Evolutionary conservation across 495 filamentous ascomycete genomes (phyloP).

Genomic region (Podospora pseudopauciseta): DNA sequence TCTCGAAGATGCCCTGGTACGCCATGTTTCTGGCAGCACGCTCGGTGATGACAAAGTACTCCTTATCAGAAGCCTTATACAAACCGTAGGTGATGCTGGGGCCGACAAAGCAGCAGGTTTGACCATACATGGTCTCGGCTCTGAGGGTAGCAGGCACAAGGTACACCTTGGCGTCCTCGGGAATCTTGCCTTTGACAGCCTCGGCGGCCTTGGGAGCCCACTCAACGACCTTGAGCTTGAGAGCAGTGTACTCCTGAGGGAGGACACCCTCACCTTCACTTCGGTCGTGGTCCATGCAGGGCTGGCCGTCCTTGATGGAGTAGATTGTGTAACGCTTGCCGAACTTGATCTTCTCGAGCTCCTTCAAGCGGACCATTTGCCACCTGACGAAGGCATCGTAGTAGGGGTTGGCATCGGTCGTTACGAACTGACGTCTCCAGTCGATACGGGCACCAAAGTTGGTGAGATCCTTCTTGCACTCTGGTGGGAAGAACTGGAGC

Average conservation of each 20-base stretch:
- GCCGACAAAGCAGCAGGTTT: constrained; percentile 92
- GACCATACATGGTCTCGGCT: constrained; percentile 98
- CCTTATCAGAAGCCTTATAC: constrained; percentile 76
- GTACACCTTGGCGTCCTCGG: constrained; percentile 75
- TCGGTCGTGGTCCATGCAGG: constrained; percentile 96
- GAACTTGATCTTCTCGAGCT: constrained; percentile 90
- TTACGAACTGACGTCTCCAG: constrained; percentile 88
- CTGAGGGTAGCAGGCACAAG: constrained; percentile 89
- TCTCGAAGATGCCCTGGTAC: constrained; percentile 80
- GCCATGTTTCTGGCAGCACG: constrained; percentile 93
- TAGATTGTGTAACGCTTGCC: constrained; percentile 94
- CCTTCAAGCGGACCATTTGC: constrained; percentile 93
- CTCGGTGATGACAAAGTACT: constrained; percentile 83
- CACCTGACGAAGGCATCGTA: constrained; percentile 94
- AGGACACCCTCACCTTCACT: constrained; percentile 86
- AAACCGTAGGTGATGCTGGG: constrained; percentile 71
- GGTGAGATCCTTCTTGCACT: constrained; percentile 74
- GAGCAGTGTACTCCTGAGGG: constrained; percentile 86
- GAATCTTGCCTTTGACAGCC: constrained; percentile 70
- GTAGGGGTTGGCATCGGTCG: constrained; percentile 95
- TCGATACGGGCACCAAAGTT: constrained; percentile 84
- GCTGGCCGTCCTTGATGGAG: constrained; percentile 93
- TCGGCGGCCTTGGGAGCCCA: constrained; percentile 72
- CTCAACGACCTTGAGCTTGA: constrained; percentile 86
- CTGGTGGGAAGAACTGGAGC: constrained; percentile 72